Evolutionary conservation across 768 basidiomycete genomes (phyloP), one percentile per base, ranked within the genome.

Genomic region (Podaxis carcinomalis): DNA sequence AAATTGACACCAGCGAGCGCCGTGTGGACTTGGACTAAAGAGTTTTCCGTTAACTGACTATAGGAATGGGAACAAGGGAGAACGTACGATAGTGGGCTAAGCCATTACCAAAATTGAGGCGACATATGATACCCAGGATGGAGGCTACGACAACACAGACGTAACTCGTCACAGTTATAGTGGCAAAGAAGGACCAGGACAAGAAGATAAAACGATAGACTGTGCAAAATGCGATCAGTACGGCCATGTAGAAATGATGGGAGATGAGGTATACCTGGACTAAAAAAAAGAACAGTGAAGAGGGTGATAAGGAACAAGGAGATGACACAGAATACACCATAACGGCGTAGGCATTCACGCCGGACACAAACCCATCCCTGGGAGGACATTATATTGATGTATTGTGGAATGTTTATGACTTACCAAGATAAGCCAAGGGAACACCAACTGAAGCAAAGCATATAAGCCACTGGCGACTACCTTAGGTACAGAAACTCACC

Each of bases 101-200:
- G 1, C 83, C 84, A 65, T 77, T 80, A 9, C 80, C 83, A 65
- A 84, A 86, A 64, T 84, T 78, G 28, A 78, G 59, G 55, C 82
- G 74, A 68, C 83, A 85, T n/a, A 80, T 50, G 47, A 83, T 49
- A 5, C 78, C 82, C 9, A 84, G 63, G 32, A 73, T 61, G n/a
- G 75, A 71, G 3, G 80, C 79, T 5, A 70, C 63, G 6, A 82
- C 66, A 35, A 78, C 68, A 14, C 83, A 68, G 25, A 77, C 52
- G 62, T 78, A 80, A 0, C 81, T 68, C 4, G 77, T 75, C 21
- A 77, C 67, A 9, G 78, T 75, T 35, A 84, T 70, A 4, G 77
- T 78, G 3, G 80, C 76, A 57, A 84, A 83, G 66, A 82, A 83
- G 4, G 74, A 69, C 78, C 80, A 83, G 4, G 71, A 71, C 36